A percentile compares a stretch with the other conserved stretches of the same genome.
These are phyloP conservation scores for Arachnopeziza araneosa DNA, from an alignment of 2,329 filamentous ascomycete species.

Conservation along the genomic window DNA sequence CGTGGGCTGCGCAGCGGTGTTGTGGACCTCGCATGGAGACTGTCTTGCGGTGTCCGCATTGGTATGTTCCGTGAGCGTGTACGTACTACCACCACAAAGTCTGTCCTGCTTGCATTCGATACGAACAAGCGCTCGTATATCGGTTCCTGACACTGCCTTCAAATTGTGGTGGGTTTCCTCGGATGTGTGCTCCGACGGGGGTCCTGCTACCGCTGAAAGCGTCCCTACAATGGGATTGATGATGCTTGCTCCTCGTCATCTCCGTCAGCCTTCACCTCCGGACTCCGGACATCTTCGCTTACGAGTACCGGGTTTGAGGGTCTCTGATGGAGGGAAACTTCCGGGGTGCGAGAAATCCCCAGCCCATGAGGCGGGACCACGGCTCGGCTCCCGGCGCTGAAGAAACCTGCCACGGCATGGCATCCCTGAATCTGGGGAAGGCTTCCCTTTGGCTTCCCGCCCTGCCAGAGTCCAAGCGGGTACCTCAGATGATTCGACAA, in stretches of 20 bases:
- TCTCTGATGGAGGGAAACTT: not conserved
- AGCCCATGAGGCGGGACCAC: not conserved
- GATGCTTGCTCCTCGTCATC: not conserved
- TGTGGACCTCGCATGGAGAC: not conserved
- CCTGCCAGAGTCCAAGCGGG: not conserved
- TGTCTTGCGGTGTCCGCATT: not conserved
- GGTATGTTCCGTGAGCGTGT: not conserved
- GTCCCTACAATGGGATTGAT: not conserved
- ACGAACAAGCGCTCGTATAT: not conserved
- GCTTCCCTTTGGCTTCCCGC: not conserved
- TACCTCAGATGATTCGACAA: not conserved
- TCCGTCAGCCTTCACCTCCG: not conserved
- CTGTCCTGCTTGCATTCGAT: not conserved
- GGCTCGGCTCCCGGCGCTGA: not conserved
- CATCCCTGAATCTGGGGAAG: not conserved
- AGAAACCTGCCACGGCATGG: not conserved
- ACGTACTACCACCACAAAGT: not conserved
- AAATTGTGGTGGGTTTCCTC: not conserved
- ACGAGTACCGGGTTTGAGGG: not conserved
- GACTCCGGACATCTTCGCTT: not conserved
- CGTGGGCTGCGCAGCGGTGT: not conserved
- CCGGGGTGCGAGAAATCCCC: not conserved
- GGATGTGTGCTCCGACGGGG: not conserved
- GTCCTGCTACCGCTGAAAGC: not conserved
- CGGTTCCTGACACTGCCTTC: not conserved